These are phyloP conservation scores for Nyctanthes arbortristis DNA, from an alignment of 257 asterid genomes.

Conservation along the genomic window DNA sequence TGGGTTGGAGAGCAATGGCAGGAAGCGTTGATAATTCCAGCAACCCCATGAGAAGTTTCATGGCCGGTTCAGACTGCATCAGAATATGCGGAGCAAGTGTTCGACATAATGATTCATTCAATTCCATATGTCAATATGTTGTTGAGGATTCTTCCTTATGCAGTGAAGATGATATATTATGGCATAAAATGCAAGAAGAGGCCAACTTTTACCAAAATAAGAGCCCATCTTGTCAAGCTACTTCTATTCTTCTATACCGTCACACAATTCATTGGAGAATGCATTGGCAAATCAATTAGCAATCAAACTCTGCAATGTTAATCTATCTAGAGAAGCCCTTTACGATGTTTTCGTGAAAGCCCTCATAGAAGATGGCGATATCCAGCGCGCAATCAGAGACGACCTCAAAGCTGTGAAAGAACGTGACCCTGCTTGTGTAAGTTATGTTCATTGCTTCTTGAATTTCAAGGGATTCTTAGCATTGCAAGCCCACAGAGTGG, in stretches of 20 bases:
- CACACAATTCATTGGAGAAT: conserved; percentile 34
- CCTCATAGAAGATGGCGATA: conserved; percentile 19
- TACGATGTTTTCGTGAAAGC: conserved; percentile 26
- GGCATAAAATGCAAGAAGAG: conserved; percentile 38
- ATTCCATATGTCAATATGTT: neutral
- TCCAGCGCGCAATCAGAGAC: conserved; percentile 28
- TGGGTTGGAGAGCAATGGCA: conserved; percentile 30
- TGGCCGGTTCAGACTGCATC: conserved; percentile 1
- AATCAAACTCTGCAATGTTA: conserved; percentile 19
- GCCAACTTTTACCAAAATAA: conserved; percentile 24
- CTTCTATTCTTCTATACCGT: conserved; percentile 29
- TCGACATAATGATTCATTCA: neutral
- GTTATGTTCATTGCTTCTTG: conserved; percentile 45
- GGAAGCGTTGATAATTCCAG: conserved; percentile 25
- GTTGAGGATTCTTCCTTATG: conserved; percentile 17
- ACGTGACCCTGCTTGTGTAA: conserved; percentile 54
- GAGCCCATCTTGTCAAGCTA: conserved; percentile 38
- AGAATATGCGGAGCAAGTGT: conserved; percentile 14
- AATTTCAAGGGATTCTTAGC: conserved; percentile 54
- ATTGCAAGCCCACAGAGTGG: conserved; percentile 47
- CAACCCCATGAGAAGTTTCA: neutral
- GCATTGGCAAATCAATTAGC: conserved; percentile 41
- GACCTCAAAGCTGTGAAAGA: conserved; percentile 41
- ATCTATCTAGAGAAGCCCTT: conserved; percentile 36
- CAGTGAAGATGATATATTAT: conserved; percentile 31